Evolutionary conservation across 805 yeast species (phyloP).

Genomic region (Saturnispora diversa): DNA sequence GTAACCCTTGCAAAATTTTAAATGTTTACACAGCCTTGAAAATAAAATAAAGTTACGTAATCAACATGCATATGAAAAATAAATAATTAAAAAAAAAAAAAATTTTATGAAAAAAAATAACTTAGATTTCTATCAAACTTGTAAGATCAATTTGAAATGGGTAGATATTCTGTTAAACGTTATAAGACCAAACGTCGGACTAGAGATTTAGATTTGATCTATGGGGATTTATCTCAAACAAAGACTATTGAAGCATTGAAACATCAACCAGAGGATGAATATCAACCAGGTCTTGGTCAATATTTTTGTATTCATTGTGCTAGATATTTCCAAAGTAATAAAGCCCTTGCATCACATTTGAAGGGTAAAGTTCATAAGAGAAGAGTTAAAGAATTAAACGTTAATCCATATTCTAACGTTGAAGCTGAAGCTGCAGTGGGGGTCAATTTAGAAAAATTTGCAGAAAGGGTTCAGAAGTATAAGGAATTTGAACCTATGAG

Average conservation of each 20-base stretch:
- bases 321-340: conserved; percentile 75
- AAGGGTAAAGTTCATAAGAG: conserved; percentile 79
- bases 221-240: conserved; percentile 59
- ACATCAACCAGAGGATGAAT: conserved; percentile 83
- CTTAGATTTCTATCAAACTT: neutral
- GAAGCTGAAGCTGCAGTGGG: conserved; percentile 94
- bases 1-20: neutral
- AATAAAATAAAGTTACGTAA: conserved; percentile 2
- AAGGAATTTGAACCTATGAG: conserved; percentile 42
- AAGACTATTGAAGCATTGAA: conserved; percentile 58
- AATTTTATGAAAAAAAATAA: neutral
- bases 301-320: conserved; percentile 93
- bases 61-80: neutral
- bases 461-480: conserved; percentile 54
- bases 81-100: neutral
- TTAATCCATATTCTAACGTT: conserved; percentile 75
- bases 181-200: conserved; percentile 87
- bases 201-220: conserved; percentile 75
- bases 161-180: conserved; percentile 76
- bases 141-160: conserved; percentile 41
- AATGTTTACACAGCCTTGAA: neutral
- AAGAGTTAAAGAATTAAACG: conserved; percentile 65
- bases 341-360: conserved; percentile 63
- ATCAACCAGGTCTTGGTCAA: conserved; percentile 90
- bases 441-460: conserved; percentile 56